Base-by-base conservation (phyloP, 2,329 filamentous ascomycete genomes). In the Clonostachys chloroleuca region DNA sequence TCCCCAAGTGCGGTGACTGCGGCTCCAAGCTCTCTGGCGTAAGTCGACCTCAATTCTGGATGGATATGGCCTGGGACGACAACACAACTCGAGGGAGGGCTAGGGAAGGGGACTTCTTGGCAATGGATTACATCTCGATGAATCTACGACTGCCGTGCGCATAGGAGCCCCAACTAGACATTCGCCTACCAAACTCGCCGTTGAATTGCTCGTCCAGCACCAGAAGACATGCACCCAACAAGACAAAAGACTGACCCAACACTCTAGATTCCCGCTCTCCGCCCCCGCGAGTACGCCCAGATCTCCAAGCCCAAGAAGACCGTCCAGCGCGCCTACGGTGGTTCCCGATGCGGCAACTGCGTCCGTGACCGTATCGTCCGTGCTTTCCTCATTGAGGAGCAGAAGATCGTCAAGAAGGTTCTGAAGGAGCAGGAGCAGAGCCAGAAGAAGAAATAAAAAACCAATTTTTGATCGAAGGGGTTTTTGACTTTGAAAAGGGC, bases 351-450 rank as follows among this genome's bases (percentile, higher is more conserved):
- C 82, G 91, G 88, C 70, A 94, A 90, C 83, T 99, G 94, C 76
- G 94, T 99, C 63, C 92, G 92, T 75, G 94, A 99, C 81, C 88
- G 94, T 64, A 89, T 99, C 62, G 90, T 96, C 63, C 90, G 94
- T 64, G 94, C 94, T 57, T 99, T 99, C 87, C 80, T 99, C 73
- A 97, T 99, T 60, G 95, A 99, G 83, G 94, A 99, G 86, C 94
- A 99, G 84, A 99, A 99, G 89, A 97, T 99, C 66, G 94, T 99
- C 77, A 99, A 99, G 91, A 99, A 99, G 89, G 94, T 99, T 66
- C 84, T 97, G 73, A 96, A 96, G 88, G 92, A 97, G 83, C 89
- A 95, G 80, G 87, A 89, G 81, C 87, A 73, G 67, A 70, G 75
- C 66, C 72, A 78, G 64, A 84, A 80, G 74, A 83, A 83, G 79